phyloP scores from a whole-genome alignment of 2,329 filamentous ascomycete genomes.

The Monilinia fructicola region DNA sequence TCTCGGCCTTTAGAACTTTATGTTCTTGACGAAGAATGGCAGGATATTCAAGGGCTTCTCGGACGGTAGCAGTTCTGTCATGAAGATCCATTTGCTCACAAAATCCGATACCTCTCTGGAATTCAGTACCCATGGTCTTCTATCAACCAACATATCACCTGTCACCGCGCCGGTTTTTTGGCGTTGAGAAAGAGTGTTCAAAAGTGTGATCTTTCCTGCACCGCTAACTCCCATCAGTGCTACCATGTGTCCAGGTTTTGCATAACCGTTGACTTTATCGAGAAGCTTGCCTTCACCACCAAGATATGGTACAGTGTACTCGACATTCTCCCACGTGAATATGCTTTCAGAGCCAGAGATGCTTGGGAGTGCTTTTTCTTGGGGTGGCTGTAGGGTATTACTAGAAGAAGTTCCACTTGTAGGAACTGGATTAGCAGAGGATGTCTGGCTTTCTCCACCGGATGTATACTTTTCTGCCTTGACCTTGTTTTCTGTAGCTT shows the following conservation, averaged over 20 bases:
- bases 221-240: constrained; percentile 80
- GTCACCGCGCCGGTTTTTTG: constrained; percentile 59
- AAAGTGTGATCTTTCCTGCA: constrained; percentile 79
- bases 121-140: constrained; percentile 57
- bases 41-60: constrained; percentile 68
- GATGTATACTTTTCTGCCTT: constrained; percentile 45
- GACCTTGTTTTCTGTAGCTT: constrained; percentile 55
- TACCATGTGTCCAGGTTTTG: constrained; percentile 74
- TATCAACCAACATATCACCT: constrained; percentile 74
- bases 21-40: constrained; percentile 62
- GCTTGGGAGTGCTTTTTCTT: constrained; percentile 46
- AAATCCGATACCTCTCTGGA: constrained; percentile 69
- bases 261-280: constrained; percentile 72
- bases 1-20: constrained; percentile 55
- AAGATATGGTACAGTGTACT: constrained; percentile 71
- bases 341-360: constrained; percentile 60
- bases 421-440: background rate
- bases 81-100: constrained; percentile 73
- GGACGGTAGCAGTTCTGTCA: constrained; percentile 64
- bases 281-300: constrained; percentile 61
- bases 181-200: constrained; percentile 74
- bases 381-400: constrained; percentile 23
- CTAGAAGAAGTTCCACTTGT: constrained; percentile 39
- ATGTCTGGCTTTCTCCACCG: constrained; percentile 54
- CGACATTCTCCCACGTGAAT: constrained; percentile 70